A percentile compares a stretch with the other conserved stretches of the same genome.
These are phyloP conservation scores for Cornus florida DNA, from an alignment of 148 eudicot genomes.

Conservation along the genomic window DNA sequence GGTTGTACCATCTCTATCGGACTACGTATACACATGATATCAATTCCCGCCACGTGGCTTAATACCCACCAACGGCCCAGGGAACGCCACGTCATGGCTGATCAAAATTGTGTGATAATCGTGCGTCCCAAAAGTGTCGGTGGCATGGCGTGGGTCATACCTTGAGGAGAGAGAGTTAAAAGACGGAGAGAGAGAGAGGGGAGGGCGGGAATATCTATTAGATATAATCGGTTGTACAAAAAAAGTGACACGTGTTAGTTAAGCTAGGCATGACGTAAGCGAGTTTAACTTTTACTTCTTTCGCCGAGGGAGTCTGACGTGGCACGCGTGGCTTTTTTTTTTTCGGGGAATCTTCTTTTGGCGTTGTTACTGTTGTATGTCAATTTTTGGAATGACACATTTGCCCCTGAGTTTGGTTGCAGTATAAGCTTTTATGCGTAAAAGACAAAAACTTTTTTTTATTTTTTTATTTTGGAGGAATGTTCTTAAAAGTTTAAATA, in stretches of 20 bases:
- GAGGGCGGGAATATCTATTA: too few species aligned
- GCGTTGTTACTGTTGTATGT: too few species aligned
- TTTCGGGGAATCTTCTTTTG: too few species aligned
- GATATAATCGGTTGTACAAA: neutral
- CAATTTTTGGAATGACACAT: too few species aligned
- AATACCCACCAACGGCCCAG: neutral
- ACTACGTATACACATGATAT: neutral
- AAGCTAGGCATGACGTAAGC: too few species aligned
- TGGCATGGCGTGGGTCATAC: constrained; percentile 1
- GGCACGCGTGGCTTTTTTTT: neutral
- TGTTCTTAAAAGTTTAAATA: too few species aligned
- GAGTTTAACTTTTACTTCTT: neutral
- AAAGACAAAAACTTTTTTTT: too few species aligned
- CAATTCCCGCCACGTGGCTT: neutral
- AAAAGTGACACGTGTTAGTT: neutral
- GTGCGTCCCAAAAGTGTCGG: constrained; percentile 20
- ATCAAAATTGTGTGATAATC: neutral
- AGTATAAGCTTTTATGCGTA: too few species aligned
- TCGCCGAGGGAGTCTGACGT: too few species aligned
- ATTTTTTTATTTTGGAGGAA: too few species aligned
- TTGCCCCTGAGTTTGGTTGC: too few species aligned
- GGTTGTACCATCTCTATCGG: constrained; percentile 10
- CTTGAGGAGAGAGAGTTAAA: neutral
- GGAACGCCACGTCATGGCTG: neutral
- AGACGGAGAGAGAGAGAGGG: neutral